Base-by-base conservation (phyloP, 1,139 yeast species). In the Taphrina communis region DNA sequence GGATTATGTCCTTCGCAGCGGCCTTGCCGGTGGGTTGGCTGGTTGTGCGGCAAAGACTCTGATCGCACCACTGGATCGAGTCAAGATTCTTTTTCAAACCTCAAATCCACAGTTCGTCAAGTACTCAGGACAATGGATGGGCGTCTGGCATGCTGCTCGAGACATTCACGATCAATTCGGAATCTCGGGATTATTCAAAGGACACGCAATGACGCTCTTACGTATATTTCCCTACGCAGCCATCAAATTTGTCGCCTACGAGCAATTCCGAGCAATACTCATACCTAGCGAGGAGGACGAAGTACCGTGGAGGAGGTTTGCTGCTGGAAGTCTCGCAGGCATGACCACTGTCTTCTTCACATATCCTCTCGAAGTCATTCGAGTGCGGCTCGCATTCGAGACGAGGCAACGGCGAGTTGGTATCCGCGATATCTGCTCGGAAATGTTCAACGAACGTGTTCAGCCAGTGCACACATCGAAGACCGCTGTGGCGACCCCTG, bases 141-240 rank as follows among this genome's bases (percentile, higher is more conserved):
- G 99, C 1, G 81, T 94, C 67, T 82, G 86, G 70, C 80, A 82
- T 61, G 98, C 99, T 0, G 89, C 89, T 0, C 79, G 80, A 55
- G 84, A 85, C 70, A 93, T 94, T 46, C 85, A 86, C 80, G 70
- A 75, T 7, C 82, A 81, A 52, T 96, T 90, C 76, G 99, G 99
- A n/a, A 68, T 87, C 0, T 73, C 80, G 59, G 99, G 99, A 0
- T 84, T 94, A 70, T 94, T 87, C 77, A 97, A 93, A 75, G 99
- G 99, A 50, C 99, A 94, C 78, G 89, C 96, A 1, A 97, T 96
- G 0, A 94, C 99, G 0, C 80, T 94, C 65, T 78, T 93, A 57
- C 82, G 99, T 71, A 91, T 94, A 8, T 94, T 94, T 78, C 99
- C 99, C 0, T 94, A 94, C 77, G 98, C 99, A 3, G 97, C 97